phyloP scores from a whole-genome alignment of 1,139 yeast species.

The Protomyces arabidopsidicola region DNA sequence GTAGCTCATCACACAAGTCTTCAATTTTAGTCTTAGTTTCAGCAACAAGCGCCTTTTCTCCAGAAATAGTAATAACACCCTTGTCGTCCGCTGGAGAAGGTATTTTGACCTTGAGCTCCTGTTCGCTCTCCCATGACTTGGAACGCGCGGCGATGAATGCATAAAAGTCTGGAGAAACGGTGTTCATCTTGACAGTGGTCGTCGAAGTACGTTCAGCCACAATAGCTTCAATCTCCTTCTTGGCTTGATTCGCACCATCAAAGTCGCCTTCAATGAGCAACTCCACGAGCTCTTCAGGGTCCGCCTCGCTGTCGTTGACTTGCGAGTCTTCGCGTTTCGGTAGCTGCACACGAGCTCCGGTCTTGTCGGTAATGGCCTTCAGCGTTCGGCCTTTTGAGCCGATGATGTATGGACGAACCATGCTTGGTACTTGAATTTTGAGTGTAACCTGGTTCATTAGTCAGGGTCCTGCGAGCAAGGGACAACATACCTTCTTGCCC shows the following conservation, averaged over 20 bases:
- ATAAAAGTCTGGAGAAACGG: slow-evolving; percentile 43
- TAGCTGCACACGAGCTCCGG: slow-evolving; percentile 73
- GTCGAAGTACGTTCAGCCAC: slow-evolving; percentile 51
- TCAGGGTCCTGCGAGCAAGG: no score
- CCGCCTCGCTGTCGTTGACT: slow-evolving; percentile 36
- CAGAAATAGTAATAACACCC: slow-evolving; percentile 47
- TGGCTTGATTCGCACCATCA: slow-evolving; percentile 76
- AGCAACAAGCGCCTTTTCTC: slow-evolving; percentile 60
- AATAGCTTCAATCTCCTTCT: slow-evolving; percentile 61
- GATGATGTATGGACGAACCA: slow-evolving; percentile 72
- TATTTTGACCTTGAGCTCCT: slow-evolving; percentile 41
- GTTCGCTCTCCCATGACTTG: slow-evolving; percentile 30
- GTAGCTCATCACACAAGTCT: slow-evolving; percentile 45
- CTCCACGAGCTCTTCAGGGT: slow-evolving; percentile 52
- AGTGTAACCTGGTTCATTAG: slow-evolving; percentile 50
- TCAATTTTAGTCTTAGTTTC: slow-evolving; percentile 50
- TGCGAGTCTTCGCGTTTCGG: slow-evolving; percentile 45
- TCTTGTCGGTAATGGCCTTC: slow-evolving; percentile 67
- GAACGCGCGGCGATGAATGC: slow-evolving; percentile 34
- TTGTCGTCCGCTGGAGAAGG: slow-evolving; percentile 35
- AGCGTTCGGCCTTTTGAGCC: slow-evolving; percentile 85
- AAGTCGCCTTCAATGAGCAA: slow-evolving; percentile 78
- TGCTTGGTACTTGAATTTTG: slow-evolving; percentile 66
- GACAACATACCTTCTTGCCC: slow-evolving; percentile 47
- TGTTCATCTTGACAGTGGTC: slow-evolving; percentile 37